Evolutionary conservation across 208 protist genomes (phyloP).

Genomic region (Leptomonas seymouri): DNA sequence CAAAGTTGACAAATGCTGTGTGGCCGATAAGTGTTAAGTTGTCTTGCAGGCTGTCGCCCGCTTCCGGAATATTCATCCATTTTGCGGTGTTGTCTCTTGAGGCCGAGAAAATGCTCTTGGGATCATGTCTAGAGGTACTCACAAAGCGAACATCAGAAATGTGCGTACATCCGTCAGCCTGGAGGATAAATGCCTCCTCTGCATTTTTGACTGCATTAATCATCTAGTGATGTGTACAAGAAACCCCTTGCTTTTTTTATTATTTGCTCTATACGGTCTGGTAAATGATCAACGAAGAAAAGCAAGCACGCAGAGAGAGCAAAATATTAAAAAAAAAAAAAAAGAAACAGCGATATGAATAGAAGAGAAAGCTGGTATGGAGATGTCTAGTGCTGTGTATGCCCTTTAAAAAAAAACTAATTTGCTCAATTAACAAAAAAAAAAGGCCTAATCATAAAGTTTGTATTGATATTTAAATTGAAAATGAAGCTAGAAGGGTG

Average conservation of each 20-base stretch:
- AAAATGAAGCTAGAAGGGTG: no score
- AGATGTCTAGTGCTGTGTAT: no score
- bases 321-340: background rate
- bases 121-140: slow-evolving; percentile 15
- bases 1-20: slow-evolving; percentile 84
- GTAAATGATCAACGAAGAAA: no score
- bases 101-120: slow-evolving; percentile 36
- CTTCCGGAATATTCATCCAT: slow-evolving; percentile 27
- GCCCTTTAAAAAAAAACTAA: no score
- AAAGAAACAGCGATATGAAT: background rate
- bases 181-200: slow-evolving; percentile 45
- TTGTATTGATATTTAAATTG: no score
- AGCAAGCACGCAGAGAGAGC: background rate
- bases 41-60: slow-evolving; percentile 17
- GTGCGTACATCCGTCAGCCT: slow-evolving; percentile 62
- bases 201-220: background rate
- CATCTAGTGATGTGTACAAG: background rate
- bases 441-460: no score
- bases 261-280: background rate
- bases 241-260: background rate
- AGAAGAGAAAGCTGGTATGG: no score
- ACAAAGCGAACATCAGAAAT: slow-evolving; percentile 65
- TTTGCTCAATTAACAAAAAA: no score
- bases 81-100: slow-evolving; percentile 67
- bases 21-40: slow-evolving; percentile 55